Percentiles rank a stretch among this genome's conserved stretches.
Evolutionary conservation across 805 yeast species (phyloP).

Genomic region (Saturnispora zaruensis): DNA sequence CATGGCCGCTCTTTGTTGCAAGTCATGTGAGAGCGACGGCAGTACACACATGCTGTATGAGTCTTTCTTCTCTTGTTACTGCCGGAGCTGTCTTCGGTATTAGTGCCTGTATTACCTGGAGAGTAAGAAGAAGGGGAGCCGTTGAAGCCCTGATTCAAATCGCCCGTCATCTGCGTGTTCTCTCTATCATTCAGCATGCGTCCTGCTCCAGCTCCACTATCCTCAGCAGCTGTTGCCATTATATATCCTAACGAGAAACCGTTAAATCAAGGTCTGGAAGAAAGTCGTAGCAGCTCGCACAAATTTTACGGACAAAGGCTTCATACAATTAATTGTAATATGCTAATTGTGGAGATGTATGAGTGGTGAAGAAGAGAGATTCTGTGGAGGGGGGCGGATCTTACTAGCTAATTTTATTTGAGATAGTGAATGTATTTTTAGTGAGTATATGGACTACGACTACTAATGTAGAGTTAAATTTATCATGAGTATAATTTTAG

Average conservation of each 20-base stretch:
- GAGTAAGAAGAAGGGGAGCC: neutral
- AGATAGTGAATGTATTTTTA: no score
- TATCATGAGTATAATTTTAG: no score
- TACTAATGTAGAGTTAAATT: no score
- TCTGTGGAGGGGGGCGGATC: no score
- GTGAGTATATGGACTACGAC: no score
- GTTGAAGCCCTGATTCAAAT: neutral
- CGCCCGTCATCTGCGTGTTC: neutral
- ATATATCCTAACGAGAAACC: neutral
- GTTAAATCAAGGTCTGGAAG: neutral
- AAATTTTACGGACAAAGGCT: neutral
- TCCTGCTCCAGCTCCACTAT: neutral
- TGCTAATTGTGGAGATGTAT: neutral
- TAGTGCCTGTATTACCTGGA: neutral
- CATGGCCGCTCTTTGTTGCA: slow-evolving; percentile 78
- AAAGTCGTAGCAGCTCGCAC: slow-evolving; percentile 3
- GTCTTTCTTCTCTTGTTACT: slow-evolving; percentile 33
- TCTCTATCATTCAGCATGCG: neutral
- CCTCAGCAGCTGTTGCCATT: neutral
- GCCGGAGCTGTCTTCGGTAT: neutral
- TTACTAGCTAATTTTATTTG: no score
- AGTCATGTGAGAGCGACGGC: slow-evolving; percentile 89
- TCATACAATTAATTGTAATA: neutral
- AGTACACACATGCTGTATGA: slow-evolving; percentile 75
- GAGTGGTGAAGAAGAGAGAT: no score